Percentiles rank a stretch among this genome's conserved stretches.
These are phyloP conservation scores for Leccinum aurantiacum DNA, from an alignment of 768 basidiomycete genomes.

Conservation along the genomic window DNA sequence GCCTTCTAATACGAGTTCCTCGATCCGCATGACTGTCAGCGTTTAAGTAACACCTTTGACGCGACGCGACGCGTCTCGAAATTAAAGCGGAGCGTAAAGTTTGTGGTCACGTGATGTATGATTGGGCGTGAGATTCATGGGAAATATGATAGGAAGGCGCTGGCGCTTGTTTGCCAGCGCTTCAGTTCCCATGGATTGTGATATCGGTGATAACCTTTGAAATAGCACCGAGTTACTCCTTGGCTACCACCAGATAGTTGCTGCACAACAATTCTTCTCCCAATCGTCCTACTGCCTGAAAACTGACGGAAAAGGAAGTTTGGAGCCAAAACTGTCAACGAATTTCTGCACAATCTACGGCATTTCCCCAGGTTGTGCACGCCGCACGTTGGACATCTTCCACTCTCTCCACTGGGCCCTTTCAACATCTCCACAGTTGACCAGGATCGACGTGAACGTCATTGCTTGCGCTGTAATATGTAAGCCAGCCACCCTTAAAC, in stretches of 20 bases:
- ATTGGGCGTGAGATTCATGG: background rate
- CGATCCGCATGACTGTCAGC: slow-evolving; percentile 73
- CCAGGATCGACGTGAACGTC: background rate
- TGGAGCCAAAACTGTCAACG: slow-evolving; percentile 5
- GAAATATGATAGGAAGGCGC: slow-evolving; percentile 1
- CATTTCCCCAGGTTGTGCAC: slow-evolving; percentile 9
- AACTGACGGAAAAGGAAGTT: slow-evolving; percentile 21
- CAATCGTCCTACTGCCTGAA: background rate
- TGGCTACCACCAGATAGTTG: background rate
- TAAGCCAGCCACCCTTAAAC: background rate
- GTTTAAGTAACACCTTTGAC: slow-evolving; percentile 3
- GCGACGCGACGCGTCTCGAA: slow-evolving; percentile 33
- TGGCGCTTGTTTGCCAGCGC: slow-evolving; percentile 18
- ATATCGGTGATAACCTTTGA: background rate
- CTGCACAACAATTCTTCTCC: too few species aligned
- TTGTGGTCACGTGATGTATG: slow-evolving; percentile 14
- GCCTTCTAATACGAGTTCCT: slow-evolving; percentile 95
- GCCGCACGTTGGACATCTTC: background rate
- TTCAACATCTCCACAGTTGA: background rate
- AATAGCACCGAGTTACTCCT: background rate
- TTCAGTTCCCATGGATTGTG: background rate
- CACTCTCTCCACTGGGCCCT: background rate
- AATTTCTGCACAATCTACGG: slow-evolving; percentile 15
- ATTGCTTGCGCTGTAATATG: background rate
- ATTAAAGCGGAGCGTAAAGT: slow-evolving; percentile 30